Evolutionary conservation across 140 eudicot genomes (phyloP).

Genomic region (Erigeron philadelphicus): DNA sequence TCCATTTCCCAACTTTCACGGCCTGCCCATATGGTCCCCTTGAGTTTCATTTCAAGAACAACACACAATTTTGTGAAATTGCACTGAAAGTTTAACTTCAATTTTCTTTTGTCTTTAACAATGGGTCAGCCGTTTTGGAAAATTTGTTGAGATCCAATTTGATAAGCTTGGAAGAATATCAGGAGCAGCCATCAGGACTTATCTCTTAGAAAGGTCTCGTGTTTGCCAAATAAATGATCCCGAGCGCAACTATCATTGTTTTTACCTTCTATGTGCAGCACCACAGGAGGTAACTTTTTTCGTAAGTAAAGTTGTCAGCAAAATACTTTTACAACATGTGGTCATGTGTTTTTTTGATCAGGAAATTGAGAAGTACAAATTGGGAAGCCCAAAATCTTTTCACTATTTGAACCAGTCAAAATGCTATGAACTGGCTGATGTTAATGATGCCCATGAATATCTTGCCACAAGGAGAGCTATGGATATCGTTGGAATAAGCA

Average conservation of each 20-base stretch:
- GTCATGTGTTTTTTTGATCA: conserved; percentile 29
- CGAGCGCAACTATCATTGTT: conserved; percentile 95
- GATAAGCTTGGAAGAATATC: conserved; percentile 97
- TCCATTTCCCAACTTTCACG: neutral
- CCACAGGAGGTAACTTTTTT: conserved; percentile 72
- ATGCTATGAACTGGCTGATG: conserved; percentile 79
- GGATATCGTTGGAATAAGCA: conserved; percentile 94
- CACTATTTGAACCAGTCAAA: conserved; percentile 97
- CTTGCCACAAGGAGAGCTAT: conserved; percentile 96
- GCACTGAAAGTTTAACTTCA: neutral
- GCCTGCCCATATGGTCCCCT: no score
- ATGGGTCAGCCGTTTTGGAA: conserved; percentile 91
- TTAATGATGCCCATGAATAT: conserved; percentile 83
- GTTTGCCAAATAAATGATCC: conserved; percentile 96
- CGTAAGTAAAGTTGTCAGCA: neutral
- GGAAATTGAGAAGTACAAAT: conserved; percentile 86
- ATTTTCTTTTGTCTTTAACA: conserved; percentile 14
- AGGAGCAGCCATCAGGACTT: conserved; percentile 98
- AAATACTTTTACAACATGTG: neutral
- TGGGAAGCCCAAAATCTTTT: conserved; percentile 80
- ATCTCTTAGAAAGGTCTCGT: conserved; percentile 95
- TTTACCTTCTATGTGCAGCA: conserved; percentile 98
- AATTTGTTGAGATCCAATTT: conserved; percentile 98
- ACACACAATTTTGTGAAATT: no score
- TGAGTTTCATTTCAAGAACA: no score